Conservation (phyloP, 1,139 yeast species). For the Torulaspora globosa region DNA sequence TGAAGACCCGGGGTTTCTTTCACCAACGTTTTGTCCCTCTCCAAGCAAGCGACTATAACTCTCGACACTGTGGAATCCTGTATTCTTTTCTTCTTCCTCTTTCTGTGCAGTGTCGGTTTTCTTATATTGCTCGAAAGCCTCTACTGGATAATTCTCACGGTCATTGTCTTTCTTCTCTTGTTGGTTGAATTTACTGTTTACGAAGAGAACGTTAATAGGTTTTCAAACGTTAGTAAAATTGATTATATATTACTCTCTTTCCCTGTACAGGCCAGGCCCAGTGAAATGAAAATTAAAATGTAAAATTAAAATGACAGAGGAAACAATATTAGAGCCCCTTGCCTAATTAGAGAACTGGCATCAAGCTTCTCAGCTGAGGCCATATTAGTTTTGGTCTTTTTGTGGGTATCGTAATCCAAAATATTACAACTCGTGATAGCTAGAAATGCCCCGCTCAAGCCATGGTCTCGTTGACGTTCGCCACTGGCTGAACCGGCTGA, state of each 20-base stretch:
- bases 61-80: slow-evolving; percentile 5
- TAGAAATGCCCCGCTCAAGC: neutral
- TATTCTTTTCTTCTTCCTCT: neutral
- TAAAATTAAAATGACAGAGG: neutral
- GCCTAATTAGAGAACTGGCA: slow-evolving; percentile 1
- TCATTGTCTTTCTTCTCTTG: slow-evolving; percentile 7
- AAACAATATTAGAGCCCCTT: neutral
- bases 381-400: neutral
- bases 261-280: slow-evolving; percentile 1
- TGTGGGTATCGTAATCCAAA: slow-evolving; percentile 1
- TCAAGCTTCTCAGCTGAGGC: neutral
- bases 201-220: slow-evolving; percentile 3
- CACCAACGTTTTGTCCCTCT: slow-evolving; percentile 10
- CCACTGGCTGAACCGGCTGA: neutral
- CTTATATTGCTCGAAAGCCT: slow-evolving; percentile 7
- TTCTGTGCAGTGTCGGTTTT: neutral
- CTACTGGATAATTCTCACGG: slow-evolving; percentile 11
- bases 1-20: slow-evolving; percentile 3
- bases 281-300: slow-evolving; percentile 4
- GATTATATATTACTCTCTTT: slow-evolving; percentile 11
- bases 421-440: slow-evolving; percentile 1
- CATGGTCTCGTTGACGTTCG: slow-evolving; percentile 1
- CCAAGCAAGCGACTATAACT: slow-evolving; percentile 12
- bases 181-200: slow-evolving; percentile 10
- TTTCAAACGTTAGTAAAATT: slow-evolving; percentile 14